A percentile compares a stretch with the other conserved stretches of the same genome.
phyloP scores from a whole-genome alignment of 345 rosid species.

The Eutrema heterophyllum region DNA sequence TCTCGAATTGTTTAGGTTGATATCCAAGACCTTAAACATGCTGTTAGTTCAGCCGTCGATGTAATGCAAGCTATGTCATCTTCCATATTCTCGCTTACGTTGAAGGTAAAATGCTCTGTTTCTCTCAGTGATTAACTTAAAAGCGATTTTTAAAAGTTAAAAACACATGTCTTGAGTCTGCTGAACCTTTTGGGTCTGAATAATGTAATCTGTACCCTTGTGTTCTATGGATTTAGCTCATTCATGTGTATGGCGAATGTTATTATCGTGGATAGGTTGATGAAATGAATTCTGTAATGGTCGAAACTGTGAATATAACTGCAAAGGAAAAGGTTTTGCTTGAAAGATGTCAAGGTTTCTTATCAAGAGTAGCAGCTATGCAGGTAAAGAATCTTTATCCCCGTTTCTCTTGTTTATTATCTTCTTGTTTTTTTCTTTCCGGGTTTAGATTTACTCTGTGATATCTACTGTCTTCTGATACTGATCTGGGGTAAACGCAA shows the following conservation, averaged over 20 bases:
- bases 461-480: constrained; percentile 5
- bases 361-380: constrained; percentile 64
- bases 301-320: constrained; percentile 60
- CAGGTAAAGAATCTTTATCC: constrained; percentile 49
- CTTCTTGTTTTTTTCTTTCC: not conserved
- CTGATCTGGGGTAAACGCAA: not conserved
- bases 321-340: constrained; percentile 74
- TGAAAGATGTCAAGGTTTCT: constrained; percentile 68
- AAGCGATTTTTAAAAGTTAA: not conserved
- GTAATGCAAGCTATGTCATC: constrained; percentile 93
- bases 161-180: not conserved
- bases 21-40: constrained; percentile 81
- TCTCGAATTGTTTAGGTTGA: constrained; percentile 47
- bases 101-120: constrained; percentile 47
- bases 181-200: not conserved
- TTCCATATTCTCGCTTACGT: constrained; percentile 55
- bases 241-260: not conserved
- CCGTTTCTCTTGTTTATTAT: not conserved
- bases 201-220: not conserved
- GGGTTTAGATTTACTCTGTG: not conserved
- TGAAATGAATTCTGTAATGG: constrained; percentile 61
- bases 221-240: not conserved
- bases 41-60: constrained; percentile 77
- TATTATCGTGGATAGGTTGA: constrained; percentile 54
- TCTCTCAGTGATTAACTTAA: not conserved